Conservation (phyloP, 129 eudicot genomes). For the Arctium lappa region DNA sequence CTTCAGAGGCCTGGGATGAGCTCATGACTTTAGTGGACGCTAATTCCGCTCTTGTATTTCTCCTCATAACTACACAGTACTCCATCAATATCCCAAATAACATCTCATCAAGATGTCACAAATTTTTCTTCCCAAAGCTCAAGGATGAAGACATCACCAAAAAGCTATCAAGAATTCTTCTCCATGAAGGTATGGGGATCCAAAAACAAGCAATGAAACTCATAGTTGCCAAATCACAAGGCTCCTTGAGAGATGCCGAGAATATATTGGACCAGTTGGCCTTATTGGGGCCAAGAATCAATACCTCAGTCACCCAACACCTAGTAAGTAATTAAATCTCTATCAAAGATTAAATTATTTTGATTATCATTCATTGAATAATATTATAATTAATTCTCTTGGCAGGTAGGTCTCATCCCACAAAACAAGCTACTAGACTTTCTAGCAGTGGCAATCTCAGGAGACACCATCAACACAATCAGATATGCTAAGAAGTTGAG, state of each 20-base stretch:
- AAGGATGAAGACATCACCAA: slow-evolving; percentile 14
- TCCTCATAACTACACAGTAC: slow-evolving; percentile 25
- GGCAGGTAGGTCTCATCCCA: slow-evolving; percentile 34
- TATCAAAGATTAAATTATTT: not conserved
- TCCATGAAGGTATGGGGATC: slow-evolving; percentile 8
- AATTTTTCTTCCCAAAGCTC: slow-evolving; percentile 22
- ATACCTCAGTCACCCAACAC: slow-evolving; percentile 30
- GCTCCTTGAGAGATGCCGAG: slow-evolving; percentile 39
- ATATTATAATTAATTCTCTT: not conserved
- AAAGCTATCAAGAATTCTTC: slow-evolving; percentile 24
- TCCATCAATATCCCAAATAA: not conserved
- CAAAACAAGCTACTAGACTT: slow-evolving; percentile 31
- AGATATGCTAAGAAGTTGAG: slow-evolving; percentile 26
- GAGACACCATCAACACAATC: slow-evolving; percentile 29
- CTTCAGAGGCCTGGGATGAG: slow-evolving; percentile 26
- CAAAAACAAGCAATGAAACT: slow-evolving; percentile 33
- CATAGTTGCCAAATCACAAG: slow-evolving; percentile 26
- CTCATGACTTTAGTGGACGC: slow-evolving; percentile 16
- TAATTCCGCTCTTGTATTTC: slow-evolving; percentile 18
- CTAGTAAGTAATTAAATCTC: slow-evolving; percentile 15
- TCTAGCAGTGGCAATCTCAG: slow-evolving; percentile 26
- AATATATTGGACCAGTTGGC: slow-evolving; percentile 35
- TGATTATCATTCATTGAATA: not conserved
- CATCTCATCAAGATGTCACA: slow-evolving; percentile 35
- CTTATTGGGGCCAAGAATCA: slow-evolving; percentile 30